Percentiles rank a stretch among this genome's conserved stretches.
These are phyloP conservation scores for Ogataea saltuana DNA, from an alignment of 805 yeast genomes.

Conservation along the genomic window DNA sequence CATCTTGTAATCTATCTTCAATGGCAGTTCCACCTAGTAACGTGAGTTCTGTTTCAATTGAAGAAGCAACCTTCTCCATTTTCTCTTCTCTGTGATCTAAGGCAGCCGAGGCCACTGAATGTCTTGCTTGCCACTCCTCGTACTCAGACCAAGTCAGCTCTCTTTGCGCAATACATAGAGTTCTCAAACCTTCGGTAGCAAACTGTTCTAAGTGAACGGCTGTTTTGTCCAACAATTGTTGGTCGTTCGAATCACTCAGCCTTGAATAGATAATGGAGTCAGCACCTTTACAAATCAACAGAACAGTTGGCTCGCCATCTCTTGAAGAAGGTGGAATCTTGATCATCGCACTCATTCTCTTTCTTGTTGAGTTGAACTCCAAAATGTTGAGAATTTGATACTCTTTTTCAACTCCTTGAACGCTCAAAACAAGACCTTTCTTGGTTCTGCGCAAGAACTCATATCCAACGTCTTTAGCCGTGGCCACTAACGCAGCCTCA, in stretches of 20 bases:
- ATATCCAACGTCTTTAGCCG: constrained; percentile 79
- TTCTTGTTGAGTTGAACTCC: constrained; percentile 82
- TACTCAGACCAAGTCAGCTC: constrained; percentile 65
- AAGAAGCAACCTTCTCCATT: constrained; percentile 74
- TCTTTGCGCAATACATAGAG: constrained; percentile 75
- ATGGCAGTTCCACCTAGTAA: constrained; percentile 84
- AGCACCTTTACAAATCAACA: constrained; percentile 81
- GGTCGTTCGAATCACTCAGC: constrained; percentile 48
- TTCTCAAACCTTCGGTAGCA: constrained; percentile 83
- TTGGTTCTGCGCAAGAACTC: constrained; percentile 66
- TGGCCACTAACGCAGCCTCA: constrained; percentile 81
- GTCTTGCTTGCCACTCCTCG: constrained; percentile 60
- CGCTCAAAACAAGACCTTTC: constrained; percentile 63
- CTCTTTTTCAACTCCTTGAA: constrained; percentile 70
- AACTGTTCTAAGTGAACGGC: constrained; percentile 74
- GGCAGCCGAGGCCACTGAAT: constrained; percentile 66
- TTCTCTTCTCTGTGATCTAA: constrained; percentile 61
- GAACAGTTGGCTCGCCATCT: constrained; percentile 55
- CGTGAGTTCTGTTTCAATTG: constrained; percentile 64
- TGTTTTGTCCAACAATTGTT: constrained; percentile 52
- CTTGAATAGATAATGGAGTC: constrained; percentile 77
- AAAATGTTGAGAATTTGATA: constrained; percentile 69
- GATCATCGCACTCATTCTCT: constrained; percentile 82
- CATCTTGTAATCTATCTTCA: constrained; percentile 82
- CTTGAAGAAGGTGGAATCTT: constrained; percentile 56